These are phyloP conservation scores for Cystobasidium slooffiae DNA, from an alignment of 1,284 basidiomycete genomes.

Conservation along the genomic window DNA sequence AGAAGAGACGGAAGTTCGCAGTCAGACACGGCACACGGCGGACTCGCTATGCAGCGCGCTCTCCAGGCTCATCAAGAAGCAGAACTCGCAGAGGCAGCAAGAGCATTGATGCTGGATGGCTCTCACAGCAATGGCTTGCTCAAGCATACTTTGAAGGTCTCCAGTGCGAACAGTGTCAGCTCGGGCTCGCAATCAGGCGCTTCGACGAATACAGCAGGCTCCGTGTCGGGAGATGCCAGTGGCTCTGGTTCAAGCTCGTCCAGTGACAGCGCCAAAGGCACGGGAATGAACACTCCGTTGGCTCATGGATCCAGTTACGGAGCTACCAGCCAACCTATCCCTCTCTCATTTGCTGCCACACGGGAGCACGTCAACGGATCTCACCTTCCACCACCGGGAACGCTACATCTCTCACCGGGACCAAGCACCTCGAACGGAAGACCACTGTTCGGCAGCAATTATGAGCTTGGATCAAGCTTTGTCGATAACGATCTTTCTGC, in stretches of 20 bases:
- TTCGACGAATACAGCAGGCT: not conserved
- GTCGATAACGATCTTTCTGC: constrained; percentile 15
- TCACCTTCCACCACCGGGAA: constrained; percentile 19
- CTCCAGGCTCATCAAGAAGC: constrained; percentile 32
- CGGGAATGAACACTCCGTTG: constrained; percentile 20
- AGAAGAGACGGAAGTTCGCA: not conserved
- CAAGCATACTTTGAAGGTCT: constrained; percentile 5
- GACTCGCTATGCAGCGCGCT: constrained; percentile 25
- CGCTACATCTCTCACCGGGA: constrained; percentile 17
- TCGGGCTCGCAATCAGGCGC: not conserved
- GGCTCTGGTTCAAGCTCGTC: constrained; percentile 2
- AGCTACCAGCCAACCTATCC: constrained; percentile 6
- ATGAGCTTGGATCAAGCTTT: constrained; percentile 28
- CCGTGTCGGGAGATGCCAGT: not conserved
- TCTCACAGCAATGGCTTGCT: constrained; percentile 1
- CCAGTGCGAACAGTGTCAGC: not conserved
- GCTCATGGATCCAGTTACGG: constrained; percentile 2
- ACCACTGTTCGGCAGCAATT: not conserved
- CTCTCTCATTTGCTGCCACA: constrained; percentile 11
- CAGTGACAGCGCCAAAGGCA: constrained; percentile 13
- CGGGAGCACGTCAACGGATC: constrained; percentile 2
- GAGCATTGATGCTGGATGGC: not conserved
- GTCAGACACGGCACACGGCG: not conserved
- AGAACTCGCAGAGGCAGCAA: constrained; percentile 37
- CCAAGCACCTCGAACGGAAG: not conserved